Evolutionary conservation across 1,284 basidiomycete species (phyloP), one percentile per base, ranked within the genome.

Genomic region (Polyporus tsugae): DNA sequence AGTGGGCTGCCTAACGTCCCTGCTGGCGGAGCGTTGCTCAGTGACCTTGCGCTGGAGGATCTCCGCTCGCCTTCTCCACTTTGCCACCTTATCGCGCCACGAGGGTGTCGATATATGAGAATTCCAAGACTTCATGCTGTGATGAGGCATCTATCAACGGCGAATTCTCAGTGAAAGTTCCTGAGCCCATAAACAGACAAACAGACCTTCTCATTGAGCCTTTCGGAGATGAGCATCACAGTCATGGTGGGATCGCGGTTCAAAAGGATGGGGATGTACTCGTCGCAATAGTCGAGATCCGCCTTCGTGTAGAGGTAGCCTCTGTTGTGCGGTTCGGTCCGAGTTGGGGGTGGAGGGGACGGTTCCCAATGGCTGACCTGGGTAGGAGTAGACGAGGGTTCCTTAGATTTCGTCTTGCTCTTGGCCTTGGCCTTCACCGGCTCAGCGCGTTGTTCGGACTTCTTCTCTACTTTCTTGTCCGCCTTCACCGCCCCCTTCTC

Each of bases 81-180:
- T 53, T 33, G 55, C 65, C 1, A 67, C 4, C 22, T 65, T 69
- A 2, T 68, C 69, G 36, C 71, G 65, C 10, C 63, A 42, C 4
- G 35, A 10, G 6, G 61, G 2, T 3, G 55, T 44, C 1, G 55
- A 29, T 17, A 70, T 53, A 36, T 64, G 67, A 1, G 66, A 63
- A 36, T 29, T 38, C 78, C 86, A 88, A 6, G 86, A 87, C 7
- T 29, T 72, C 5, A 64, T 11, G 2, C 79, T 67, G 72, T 89
- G 87, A 68, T 86, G 81, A 55, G 81, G 84, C 78, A 88, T 78
- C 84, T 87, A 62, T n/a, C 62, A 55, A 19, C 49, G 33, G n/a
- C 9, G 38, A 36, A 36, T 39, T 62, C 35, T 41, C 15, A 58
- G 36, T 10, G 4, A 38, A 17, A 6, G 29, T 2, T n/a, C 39